Evolutionary conservation across 2,329 filamentous ascomycete species (phyloP).

Genomic region (Colletotrichum sublineola): DNA sequence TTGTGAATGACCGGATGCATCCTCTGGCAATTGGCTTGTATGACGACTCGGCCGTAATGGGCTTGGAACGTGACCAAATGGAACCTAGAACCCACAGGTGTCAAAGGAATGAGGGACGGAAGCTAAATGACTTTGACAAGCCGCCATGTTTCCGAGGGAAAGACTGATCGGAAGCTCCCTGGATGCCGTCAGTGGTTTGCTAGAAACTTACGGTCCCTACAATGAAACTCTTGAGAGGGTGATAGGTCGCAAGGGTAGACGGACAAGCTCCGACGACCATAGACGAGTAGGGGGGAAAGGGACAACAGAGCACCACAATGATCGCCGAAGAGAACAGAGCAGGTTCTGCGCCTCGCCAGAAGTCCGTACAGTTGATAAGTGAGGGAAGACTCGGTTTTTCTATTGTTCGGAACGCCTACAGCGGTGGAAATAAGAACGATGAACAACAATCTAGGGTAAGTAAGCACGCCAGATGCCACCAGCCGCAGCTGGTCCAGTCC

Average conservation of each 20-base stretch:
- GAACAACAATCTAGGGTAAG: constrained; percentile 14
- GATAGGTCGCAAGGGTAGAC: neutral
- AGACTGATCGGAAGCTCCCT: neutral
- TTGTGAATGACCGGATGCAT: constrained; percentile 21
- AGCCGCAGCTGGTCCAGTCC: constrained; percentile 5
- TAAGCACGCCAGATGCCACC: constrained; percentile 10
- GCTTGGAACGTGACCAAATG: neutral
- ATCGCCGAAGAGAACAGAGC: neutral
- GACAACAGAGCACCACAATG: neutral
- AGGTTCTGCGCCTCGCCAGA: neutral
- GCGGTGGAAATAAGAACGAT: constrained; percentile 25
- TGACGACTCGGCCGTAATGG: constrained; percentile 10
- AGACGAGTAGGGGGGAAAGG: neutral
- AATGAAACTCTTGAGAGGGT: neutral
- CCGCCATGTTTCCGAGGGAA: neutral
- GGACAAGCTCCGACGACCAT: neutral
- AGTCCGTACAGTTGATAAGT: neutral
- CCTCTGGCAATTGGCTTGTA: neutral
- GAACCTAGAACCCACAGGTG: neutral
- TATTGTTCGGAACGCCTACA: neutral
- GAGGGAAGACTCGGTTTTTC: neutral
- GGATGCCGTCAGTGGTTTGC: neutral
- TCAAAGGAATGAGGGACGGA: neutral
- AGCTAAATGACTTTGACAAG: neutral
- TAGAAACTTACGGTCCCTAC: too few species aligned